A percentile compares a stretch with the other conserved stretches of the same genome.
Evolutionary conservation across 208 protist genomes (phyloP).

Genomic region (Acanthamoeba sp.): DNA sequence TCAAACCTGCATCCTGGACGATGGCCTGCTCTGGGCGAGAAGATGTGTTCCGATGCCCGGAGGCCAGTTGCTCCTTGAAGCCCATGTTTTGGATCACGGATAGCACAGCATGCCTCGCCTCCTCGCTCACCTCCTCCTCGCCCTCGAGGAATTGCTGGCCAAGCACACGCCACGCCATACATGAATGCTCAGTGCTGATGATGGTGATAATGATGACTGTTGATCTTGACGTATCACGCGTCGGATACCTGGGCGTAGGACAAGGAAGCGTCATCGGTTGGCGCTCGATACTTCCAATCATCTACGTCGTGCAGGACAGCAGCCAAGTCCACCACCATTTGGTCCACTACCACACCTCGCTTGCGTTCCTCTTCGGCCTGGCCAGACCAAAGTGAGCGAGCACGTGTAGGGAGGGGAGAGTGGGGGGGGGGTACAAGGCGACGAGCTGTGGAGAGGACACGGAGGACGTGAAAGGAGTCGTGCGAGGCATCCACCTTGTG

Average conservation of each 20-base stretch:
- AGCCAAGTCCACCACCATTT: constrained; percentile 81
- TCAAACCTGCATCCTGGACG: constrained; percentile 84
- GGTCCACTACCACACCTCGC: neutral
- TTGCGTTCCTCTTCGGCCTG: constrained; percentile 2
- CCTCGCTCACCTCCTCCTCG: neutral
- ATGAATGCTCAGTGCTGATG: neutral
- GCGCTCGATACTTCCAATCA: constrained; percentile 84
- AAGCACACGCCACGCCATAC: neutral
- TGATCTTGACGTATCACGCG: no score
- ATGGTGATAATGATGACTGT: no score
- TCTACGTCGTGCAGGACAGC: constrained; percentile 85
- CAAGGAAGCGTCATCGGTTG: neutral
- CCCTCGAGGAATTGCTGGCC: neutral
- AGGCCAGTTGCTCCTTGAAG: constrained; percentile 82
- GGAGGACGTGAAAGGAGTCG: constrained; percentile 14
- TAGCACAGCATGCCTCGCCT: neutral
- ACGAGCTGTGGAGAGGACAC: constrained; percentile 31
- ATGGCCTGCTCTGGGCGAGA: constrained; percentile 65
- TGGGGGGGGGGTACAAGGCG: neutral
- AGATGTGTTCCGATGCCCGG: neutral
- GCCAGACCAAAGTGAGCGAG: neutral
- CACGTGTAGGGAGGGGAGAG: neutral
- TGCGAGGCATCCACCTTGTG: constrained; percentile 46
- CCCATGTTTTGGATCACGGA: constrained; percentile 69
- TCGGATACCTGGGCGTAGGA: neutral